Conservation (phyloP, 208 protist genomes). For the Acanthamoeba royreba region DNA sequence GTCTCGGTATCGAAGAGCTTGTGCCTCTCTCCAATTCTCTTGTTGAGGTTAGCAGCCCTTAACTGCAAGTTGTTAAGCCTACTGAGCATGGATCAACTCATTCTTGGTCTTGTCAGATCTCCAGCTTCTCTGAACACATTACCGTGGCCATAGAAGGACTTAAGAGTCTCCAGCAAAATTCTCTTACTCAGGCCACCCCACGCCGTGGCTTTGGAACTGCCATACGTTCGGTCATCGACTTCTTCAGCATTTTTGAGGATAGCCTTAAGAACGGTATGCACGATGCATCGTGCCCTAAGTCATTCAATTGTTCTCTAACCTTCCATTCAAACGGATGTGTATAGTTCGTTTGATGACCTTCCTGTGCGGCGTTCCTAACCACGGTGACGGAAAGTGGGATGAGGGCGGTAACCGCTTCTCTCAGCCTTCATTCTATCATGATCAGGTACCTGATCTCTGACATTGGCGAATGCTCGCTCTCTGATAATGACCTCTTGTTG, state of each 20-base stretch:
- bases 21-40: conserved; percentile 30
- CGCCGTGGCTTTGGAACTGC: conserved; percentile 35
- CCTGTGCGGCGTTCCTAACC: conserved; percentile 5
- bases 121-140: neutral
- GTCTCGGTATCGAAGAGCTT: conserved; percentile 14
- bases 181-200: neutral
- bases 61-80: no score
- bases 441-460: no score
- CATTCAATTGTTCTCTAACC: neutral
- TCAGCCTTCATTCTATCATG: neutral
- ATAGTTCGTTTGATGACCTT: conserved; percentile 23
- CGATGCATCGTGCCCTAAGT: neutral
- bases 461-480: no score
- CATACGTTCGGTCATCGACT: neutral
- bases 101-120: neutral
- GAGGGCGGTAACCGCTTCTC: neutral
- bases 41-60: neutral
- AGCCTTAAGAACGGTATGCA: conserved; percentile 27
- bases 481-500: neutral
- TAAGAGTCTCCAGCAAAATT: neutral
- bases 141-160: conserved; percentile 19
- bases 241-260: conserved; percentile 17
- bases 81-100: no score
- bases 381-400: neutral
- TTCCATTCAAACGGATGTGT: neutral